phyloP scores from a whole-genome alignment of 495 filamentous ascomycete genomes.

The Penicillium cosmopolitanum region DNA sequence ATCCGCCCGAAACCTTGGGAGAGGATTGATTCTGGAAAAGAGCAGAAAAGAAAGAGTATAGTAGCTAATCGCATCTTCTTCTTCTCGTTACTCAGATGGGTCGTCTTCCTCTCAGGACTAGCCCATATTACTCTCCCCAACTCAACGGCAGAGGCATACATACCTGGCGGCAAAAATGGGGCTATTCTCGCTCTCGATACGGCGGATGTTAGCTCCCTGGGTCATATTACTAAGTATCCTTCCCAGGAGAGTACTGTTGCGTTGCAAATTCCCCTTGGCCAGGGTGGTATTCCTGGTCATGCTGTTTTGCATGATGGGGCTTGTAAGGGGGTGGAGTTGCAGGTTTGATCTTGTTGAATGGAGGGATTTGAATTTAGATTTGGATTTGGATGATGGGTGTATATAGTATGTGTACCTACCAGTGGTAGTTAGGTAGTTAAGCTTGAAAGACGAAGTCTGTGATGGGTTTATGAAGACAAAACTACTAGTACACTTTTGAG shows the following conservation, averaged over 20 bases:
- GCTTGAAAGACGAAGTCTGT: no score
- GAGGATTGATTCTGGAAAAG: no score
- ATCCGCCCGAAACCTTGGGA: background rate
- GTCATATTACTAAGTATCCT: slow-evolving; percentile 55
- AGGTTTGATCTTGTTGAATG: slow-evolving; percentile 1
- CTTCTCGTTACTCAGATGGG: slow-evolving; percentile 42
- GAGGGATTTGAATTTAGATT: background rate
- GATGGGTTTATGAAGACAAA: no score
- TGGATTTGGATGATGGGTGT: background rate
- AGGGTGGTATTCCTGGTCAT: slow-evolving; percentile 45
- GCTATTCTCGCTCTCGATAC: slow-evolving; percentile 55
- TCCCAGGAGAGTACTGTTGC: slow-evolving; percentile 43
- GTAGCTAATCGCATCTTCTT: no score
- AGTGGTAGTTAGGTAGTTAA: background rate
- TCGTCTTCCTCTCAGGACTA: slow-evolving; percentile 52
- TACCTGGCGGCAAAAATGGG: slow-evolving; percentile 51
- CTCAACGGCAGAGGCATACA: slow-evolving; percentile 38
- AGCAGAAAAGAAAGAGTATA: no score
- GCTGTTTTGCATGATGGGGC: slow-evolving; percentile 43
- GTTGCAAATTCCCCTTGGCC: slow-evolving; percentile 45
- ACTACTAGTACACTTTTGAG: no score
- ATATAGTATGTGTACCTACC: background rate
- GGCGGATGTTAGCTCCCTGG: slow-evolving; percentile 44
- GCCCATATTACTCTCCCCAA: slow-evolving; percentile 55
- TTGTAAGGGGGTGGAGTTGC: slow-evolving; percentile 36